A percentile compares a stretch with the other conserved stretches of the same genome.
These are phyloP conservation scores for Silene latifolia DNA, from an alignment of 148 eudicot genomes.

Conservation along the genomic window DNA sequence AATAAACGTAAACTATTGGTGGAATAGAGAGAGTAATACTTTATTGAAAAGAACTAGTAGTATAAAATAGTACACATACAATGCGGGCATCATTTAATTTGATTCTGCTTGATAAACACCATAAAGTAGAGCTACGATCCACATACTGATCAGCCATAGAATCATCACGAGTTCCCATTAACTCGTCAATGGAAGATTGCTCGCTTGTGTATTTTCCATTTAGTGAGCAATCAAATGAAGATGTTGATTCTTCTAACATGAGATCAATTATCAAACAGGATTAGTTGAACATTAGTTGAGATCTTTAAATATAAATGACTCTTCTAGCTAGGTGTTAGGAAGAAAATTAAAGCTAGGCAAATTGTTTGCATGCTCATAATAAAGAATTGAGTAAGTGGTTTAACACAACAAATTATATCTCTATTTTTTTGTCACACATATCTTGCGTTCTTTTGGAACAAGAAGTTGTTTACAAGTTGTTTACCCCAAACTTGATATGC, in stretches of 20 bases:
- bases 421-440: conserved; percentile 26
- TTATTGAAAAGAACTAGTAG: no score
- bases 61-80: conserved; percentile 25
- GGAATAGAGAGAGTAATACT: no score
- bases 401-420: neutral
- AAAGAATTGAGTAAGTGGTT: neutral
- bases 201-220: conserved; percentile 18
- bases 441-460: conserved; percentile 19
- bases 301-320: neutral
- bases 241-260: conserved; percentile 5
- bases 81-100: conserved; percentile 34
- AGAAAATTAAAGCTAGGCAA: conserved; percentile 17
- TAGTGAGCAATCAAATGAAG: conserved; percentile 12
- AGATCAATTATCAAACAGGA: neutral
- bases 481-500: conserved; percentile 4
- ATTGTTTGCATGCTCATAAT: conserved; percentile 2
- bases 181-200: conserved; percentile 10
- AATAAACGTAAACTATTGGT: no score
- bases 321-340: neutral
- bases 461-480: conserved; percentile 15
- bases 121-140: conserved; percentile 5
- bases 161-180: conserved; percentile 13
- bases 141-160: neutral
- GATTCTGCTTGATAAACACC: conserved; percentile 20
- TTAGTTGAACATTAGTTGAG: conserved; percentile 13